phyloP scores from a whole-genome alignment of 768 basidiomycete species.

The Rhizopogon salebrosus region DNA sequence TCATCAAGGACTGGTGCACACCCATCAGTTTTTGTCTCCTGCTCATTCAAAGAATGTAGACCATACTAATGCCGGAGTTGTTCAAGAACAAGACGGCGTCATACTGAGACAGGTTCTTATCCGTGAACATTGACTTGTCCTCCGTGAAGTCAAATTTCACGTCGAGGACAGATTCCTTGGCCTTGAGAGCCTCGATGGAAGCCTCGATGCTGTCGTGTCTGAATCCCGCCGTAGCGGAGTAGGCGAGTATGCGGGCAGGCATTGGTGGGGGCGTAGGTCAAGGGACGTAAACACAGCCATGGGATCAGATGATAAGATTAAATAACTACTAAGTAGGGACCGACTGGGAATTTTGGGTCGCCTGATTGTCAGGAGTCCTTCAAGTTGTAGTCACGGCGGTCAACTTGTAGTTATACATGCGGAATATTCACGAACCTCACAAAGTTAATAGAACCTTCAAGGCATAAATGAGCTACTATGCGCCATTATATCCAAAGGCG shows the following conservation, averaged over 20 bases:
- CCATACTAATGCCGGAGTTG: slow-evolving; percentile 63
- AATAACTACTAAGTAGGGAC: no score
- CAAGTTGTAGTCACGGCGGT: no score
- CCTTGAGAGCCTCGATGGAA: slow-evolving; percentile 52
- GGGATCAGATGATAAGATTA: no score
- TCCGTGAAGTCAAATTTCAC: slow-evolving; percentile 63
- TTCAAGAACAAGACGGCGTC: slow-evolving; percentile 67
- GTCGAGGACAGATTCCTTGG: slow-evolving; percentile 39
- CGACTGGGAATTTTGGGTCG: no score
- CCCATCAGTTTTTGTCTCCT: background rate
- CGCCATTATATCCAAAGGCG: no score
- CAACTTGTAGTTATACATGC: no score
- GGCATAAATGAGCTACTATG: no score
- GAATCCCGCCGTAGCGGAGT: slow-evolving; percentile 56
- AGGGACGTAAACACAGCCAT: background rate
- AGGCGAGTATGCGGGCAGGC: slow-evolving; percentile 46
- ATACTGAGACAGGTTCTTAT: slow-evolving; percentile 46
- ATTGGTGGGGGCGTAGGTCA: slow-evolving; percentile 7
- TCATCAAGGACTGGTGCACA: slow-evolving; percentile 46
- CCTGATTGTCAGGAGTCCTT: no score
- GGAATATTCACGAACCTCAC: no score
- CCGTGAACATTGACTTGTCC: slow-evolving; percentile 51
- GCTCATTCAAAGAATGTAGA: background rate
- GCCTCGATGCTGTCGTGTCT: slow-evolving; percentile 75
- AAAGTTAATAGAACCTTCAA: no score